phyloP scores from a whole-genome alignment of 305 asterid genomes.

The Salvia sclarea region DNA sequence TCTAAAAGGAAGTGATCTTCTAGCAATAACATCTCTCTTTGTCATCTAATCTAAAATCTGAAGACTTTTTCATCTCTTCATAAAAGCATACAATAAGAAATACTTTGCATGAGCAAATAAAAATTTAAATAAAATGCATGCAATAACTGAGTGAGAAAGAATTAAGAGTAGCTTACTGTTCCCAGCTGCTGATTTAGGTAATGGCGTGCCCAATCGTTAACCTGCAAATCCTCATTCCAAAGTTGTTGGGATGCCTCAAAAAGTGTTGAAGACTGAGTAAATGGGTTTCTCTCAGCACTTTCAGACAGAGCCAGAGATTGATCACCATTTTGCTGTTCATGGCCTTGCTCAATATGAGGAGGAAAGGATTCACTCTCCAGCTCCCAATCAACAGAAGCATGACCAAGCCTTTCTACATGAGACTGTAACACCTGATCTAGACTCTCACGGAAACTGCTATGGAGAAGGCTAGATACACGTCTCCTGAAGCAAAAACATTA shows the following conservation, averaged over 20 bases:
- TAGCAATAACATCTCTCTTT: no score
- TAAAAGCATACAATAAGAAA: neutral
- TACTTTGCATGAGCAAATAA: neutral
- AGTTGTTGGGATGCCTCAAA: constrained; percentile 40
- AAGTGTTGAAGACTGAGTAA: constrained; percentile 38
- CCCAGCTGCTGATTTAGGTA: constrained; percentile 48
- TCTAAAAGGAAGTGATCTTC: neutral
- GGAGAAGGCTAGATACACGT: constrained; percentile 83
- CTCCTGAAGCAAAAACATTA: constrained; percentile 54
- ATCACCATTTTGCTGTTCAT: constrained; percentile 43
- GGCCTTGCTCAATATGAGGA: constrained; percentile 43
- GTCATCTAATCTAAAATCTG: neutral
- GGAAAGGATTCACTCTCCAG: constrained; percentile 45
- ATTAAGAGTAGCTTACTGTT: constrained; percentile 43
- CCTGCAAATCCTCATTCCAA: constrained; percentile 55
- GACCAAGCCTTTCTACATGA: constrained; percentile 67
- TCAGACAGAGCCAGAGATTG: constrained; percentile 35
- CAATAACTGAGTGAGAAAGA: neutral
- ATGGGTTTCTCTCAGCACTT: constrained; percentile 38
- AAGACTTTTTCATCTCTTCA: neutral
- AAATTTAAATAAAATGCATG: neutral
- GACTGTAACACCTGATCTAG: constrained; percentile 80
- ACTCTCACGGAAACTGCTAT: constrained; percentile 83
- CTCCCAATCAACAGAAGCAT: constrained; percentile 67
- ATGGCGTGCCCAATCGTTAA: constrained; percentile 47